Evolutionary conservation across 176 grass and related monocot species (phyloP), one percentile per base, ranked within the genome.

Genomic region (Aegilops longissima): DNA sequence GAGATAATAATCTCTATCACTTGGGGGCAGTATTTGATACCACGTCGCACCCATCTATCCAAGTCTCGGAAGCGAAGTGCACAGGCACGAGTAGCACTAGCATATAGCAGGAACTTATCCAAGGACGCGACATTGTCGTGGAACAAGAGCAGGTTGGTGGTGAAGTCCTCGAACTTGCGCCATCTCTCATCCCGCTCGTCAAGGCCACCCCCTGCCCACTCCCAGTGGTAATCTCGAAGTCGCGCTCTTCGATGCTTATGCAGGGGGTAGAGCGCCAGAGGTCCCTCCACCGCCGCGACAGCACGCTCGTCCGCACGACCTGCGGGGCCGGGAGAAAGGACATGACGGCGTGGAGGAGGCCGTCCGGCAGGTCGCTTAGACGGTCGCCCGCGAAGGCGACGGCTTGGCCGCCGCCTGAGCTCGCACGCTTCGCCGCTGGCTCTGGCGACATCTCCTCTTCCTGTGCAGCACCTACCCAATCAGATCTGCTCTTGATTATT

Each of bases 11-110:
- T 87, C 20, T 65, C 24, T 6, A 74, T 58, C 39, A 39, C 30
- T 18, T 61, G 62, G 29, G 69, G 69, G 30, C 31, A 25, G 21
- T 76, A 87, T 17, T 82, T 35, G 31, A 87, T 87, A 31, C 86
- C 79, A 67, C 70, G 70, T 29, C 70, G 86, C 80, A 87, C 9
- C 86, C 86, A 87, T 30, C 79, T 34, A 66, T 81, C 79, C 30
- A 82, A 11, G 20, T 70, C 47, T 30, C n/a, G 31, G 47, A 1
- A 3, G 21, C 25, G 16, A 66, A 35, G 2, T 4, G 2, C 14
- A 38, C 21, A 9, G 12, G 3, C 33, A 72, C 17, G 0, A 36
- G 0, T 5, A 70, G 17, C 3, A 21, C 1, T 0, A 12, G 36
- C 20, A 42, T 2, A 9, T 35, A 52, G 5, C 33, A 9, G 14